phyloP scores from a whole-genome alignment of 345 rosid species.

The Moricandia arvensis region DNA sequence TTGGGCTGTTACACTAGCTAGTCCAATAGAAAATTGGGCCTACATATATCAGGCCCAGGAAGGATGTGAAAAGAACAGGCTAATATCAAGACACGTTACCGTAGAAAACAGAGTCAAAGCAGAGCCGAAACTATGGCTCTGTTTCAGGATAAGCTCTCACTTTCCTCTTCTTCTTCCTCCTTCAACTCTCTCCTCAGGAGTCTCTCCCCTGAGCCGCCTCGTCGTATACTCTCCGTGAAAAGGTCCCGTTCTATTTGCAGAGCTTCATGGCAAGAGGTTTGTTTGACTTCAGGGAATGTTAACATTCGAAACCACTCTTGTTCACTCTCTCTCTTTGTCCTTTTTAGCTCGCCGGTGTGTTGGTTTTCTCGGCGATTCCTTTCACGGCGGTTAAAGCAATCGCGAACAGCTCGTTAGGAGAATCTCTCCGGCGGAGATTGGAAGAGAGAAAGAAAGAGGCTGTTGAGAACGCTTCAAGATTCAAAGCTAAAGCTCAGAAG shows the following conservation, averaged over 20 bases:
- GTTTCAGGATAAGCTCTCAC: constrained; percentile 33
- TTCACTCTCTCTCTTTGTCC: constrained; percentile 32
- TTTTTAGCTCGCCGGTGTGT: constrained; percentile 75
- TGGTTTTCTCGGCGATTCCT: constrained; percentile 87
- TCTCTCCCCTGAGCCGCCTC: constrained; percentile 17
- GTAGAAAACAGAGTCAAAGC: not conserved
- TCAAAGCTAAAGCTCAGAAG: constrained; percentile 56
- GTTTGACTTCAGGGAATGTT: not conserved
- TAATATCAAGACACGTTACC: constrained; percentile 21
- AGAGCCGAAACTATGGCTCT: constrained; percentile 34
- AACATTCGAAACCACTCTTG: not conserved
- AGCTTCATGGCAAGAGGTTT: constrained; percentile 93
- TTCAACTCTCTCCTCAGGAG: constrained; percentile 22
- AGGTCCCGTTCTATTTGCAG: constrained; percentile 46
- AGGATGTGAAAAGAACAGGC: not conserved
- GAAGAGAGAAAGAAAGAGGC: constrained; percentile 73
- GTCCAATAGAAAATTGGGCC: too few species aligned
- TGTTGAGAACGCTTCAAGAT: constrained; percentile 49
- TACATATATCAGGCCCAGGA: too few species aligned
- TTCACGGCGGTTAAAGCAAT: constrained; percentile 92
- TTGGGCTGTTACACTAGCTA: too few species aligned
- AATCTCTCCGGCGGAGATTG: constrained; percentile 59
- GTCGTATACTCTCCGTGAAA: not conserved
- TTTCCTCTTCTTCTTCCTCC: constrained; percentile 37
- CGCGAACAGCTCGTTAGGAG: constrained; percentile 85